Conservation (phyloP, 1,284 basidiomycete species). For the Apiotrichum montevideense region DNA sequence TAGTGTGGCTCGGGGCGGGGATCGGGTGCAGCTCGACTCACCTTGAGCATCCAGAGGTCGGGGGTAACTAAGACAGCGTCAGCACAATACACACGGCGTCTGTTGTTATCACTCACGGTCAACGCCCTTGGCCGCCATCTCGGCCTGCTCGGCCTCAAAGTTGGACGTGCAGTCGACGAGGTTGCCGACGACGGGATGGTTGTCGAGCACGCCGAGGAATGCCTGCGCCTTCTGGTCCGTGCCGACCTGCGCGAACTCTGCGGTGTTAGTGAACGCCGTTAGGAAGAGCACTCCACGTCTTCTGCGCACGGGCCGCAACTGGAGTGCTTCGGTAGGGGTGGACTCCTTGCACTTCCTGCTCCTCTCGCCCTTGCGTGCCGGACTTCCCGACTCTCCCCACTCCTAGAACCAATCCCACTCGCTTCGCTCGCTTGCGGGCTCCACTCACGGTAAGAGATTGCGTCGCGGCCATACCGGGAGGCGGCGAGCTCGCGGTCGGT, state of each 20-base stretch:
- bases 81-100: not conserved
- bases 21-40: constrained; percentile 8
- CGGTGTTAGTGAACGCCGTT: too few relatives aligned
- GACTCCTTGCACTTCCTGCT: too few relatives aligned
- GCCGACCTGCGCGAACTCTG: constrained; percentile 49
- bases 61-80: constrained; percentile 6
- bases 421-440: too few relatives aligned
- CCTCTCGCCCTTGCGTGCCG: too few relatives aligned
- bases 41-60: constrained; percentile 44
- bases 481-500: constrained; percentile 41
- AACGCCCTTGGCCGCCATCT: constrained; percentile 42
- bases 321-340: too few relatives aligned
- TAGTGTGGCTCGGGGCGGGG: not conserved
- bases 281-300: too few relatives aligned
- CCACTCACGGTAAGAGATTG: constrained; percentile 47
- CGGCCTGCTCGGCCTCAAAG: constrained; percentile 47
- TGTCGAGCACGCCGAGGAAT: constrained; percentile 49
- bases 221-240: constrained; percentile 47
- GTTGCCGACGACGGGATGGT: constrained; percentile 46
- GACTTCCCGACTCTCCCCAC: too few relatives aligned
- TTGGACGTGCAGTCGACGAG: constrained; percentile 47
- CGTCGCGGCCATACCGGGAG: constrained; percentile 48
- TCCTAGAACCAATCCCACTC: too few relatives aligned
- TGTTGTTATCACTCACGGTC: constrained; percentile 5
- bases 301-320: too few relatives aligned